Percentiles rank a stretch among this genome's conserved stretches.
phyloP scores from a whole-genome alignment of 495 filamentous ascomycete species.

The Bathelium albidoporum region DNA sequence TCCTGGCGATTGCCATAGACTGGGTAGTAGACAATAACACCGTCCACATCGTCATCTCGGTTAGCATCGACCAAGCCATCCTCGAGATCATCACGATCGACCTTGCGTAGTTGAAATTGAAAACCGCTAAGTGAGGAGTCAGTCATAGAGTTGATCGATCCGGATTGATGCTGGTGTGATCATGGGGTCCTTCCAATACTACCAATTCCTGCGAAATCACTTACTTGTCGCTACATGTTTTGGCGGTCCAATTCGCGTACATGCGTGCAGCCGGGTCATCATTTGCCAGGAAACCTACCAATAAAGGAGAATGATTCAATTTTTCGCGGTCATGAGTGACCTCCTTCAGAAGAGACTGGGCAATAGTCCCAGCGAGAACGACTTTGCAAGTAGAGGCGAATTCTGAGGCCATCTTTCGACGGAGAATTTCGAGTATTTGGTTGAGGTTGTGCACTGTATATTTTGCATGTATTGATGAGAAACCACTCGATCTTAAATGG shows the following conservation, averaged over 20 bases:
- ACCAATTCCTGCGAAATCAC: slow-evolving; percentile 15
- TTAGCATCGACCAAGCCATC: slow-evolving; percentile 77
- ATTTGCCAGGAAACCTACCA: slow-evolving; percentile 89
- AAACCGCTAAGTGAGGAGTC: slow-evolving; percentile 57
- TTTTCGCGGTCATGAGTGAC: slow-evolving; percentile 60
- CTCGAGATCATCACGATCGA: slow-evolving; percentile 80
- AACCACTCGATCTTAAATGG: no score
- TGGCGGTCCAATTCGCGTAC: slow-evolving; percentile 95
- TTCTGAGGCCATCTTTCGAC: neutral
- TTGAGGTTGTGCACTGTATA: no score
- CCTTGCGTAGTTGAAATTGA: slow-evolving; percentile 67
- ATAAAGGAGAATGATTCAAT: slow-evolving; percentile 57
- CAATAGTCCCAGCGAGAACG: slow-evolving; percentile 72
- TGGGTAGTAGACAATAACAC: slow-evolving; percentile 97
- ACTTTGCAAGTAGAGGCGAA: slow-evolving; percentile 62
- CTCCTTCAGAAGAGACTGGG: slow-evolving; percentile 67
- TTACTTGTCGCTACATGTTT: slow-evolving; percentile 91
- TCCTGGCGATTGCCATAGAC: slow-evolving; percentile 87
- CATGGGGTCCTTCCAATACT: neutral
- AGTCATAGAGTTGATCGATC: neutral
- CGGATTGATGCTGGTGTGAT: neutral
- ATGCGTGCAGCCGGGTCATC: slow-evolving; percentile 79
- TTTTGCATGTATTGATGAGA: no score
- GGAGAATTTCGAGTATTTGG: no score
- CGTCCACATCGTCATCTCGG: slow-evolving; percentile 63